These are phyloP conservation scores for Puccinia polysora DNA, from an alignment of 1,284 basidiomycete genomes.

Conservation along the genomic window DNA sequence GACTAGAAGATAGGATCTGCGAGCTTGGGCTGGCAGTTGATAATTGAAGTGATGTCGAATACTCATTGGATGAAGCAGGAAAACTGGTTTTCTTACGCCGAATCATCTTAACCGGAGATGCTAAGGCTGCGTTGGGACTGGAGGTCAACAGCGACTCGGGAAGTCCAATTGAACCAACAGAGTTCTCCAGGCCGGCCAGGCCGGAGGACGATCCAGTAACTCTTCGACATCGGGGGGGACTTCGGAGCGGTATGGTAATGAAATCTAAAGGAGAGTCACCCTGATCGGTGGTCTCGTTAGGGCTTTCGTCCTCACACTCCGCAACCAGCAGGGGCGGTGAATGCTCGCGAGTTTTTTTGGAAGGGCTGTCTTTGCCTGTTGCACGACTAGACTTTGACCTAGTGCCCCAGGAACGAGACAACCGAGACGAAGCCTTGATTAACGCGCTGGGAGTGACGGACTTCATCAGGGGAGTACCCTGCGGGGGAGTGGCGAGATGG, in stretches of 20 bases:
- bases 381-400: conserved; percentile 1
- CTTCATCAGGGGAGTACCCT: background rate
- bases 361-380: background rate
- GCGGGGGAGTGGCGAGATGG: background rate
- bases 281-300: background rate
- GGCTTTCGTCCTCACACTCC: conserved; percentile 5
- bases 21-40: background rate
- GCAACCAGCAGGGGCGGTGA: conserved; percentile 11
- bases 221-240: conserved; percentile 13
- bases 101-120: background rate
- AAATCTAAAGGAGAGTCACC: conserved; percentile 19
- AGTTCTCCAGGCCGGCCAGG: background rate
- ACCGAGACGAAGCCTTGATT: background rate
- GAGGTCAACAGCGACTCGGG: background rate
- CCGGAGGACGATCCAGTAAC: background rate
- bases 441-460: background rate
- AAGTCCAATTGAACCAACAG: background rate
- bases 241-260: conserved; percentile 4
- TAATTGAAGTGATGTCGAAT: background rate
- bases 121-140: background rate
- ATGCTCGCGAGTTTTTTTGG: conserved; percentile 10
- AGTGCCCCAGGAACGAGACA: conserved; percentile 2
- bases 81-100: conserved; percentile 23
- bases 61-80: background rate
- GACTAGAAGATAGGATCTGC: background rate